Base-by-base conservation (phyloP, 768 basidiomycete genomes). In the Paxillus involutus region DNA sequence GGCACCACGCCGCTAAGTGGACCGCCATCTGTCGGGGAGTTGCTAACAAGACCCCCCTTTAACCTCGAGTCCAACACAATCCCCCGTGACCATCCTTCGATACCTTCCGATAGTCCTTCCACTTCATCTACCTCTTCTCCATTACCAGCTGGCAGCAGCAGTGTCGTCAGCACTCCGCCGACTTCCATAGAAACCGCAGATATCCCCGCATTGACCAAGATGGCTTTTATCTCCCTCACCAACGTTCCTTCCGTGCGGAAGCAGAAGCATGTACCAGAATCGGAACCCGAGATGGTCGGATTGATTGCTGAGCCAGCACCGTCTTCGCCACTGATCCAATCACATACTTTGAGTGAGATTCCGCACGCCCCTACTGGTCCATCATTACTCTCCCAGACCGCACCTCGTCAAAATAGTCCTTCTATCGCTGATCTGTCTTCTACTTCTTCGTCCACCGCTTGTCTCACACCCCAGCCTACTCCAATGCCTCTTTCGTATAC, bases 311-410 rank as follows among this genome's bases (percentile, higher is more conserved):
- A 59, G 19, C 53, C 50, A 4, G n/a, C 39, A n/a, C 49, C 56
- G n/a, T 30, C 47, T 35, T 70, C 70, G 1, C 63, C 60, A 24
- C 57, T 70, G 32, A 65, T 68, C 42, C 65, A 59, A 54, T 59
- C 65, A 19, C 56, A 68, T 44, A n/a, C 52, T 13, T 44, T 42
- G 19, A 48, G 52, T 33, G 56, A 61, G 26, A 58, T 59, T 8
- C 53, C 60, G 14, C 67, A 67, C 51, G 62, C 51, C 51, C 73
- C 71, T 49, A 67, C 66, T 26, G 74, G 70, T 24, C 75, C 79
- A 19, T 87, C 85, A 14, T 74, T 87, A 24, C 77, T 87, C 36
- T 83, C 83, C n/a, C 83, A 80, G 58, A 86, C 85, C 8, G 85
- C 85, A 4, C 84, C 84, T 29, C 63, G 26, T 17, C 54, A 62